Evolutionary conservation across 495 filamentous ascomycete species (phyloP).

Genomic region (Daldinia decipiens): DNA sequence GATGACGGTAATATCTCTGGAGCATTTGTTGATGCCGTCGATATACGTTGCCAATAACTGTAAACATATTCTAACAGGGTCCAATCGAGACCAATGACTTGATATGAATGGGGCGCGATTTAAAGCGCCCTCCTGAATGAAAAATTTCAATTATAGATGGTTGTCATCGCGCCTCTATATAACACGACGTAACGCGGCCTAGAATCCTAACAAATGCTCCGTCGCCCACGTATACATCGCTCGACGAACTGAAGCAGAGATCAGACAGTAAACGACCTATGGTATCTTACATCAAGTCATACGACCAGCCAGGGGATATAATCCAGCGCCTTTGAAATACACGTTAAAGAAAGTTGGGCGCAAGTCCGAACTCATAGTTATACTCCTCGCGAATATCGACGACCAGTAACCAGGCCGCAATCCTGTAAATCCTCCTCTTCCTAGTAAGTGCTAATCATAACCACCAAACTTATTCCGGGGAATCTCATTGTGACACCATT

Average conservation of each 20-base stretch:
- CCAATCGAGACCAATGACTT: no score
- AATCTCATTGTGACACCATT: not conserved
- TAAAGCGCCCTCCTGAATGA: not conserved
- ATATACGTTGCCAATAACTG: not conserved
- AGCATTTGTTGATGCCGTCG: not conserved
- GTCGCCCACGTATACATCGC: constrained; percentile 3
- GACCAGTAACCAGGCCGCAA: not conserved
- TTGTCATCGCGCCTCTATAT: not conserved
- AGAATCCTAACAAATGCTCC: not conserved
- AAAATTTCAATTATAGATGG: not conserved
- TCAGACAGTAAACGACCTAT: constrained; percentile 32
- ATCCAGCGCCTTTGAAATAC: constrained; percentile 32
- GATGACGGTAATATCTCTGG: not conserved
- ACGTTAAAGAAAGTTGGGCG: constrained; percentile 26
- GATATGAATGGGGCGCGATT: not conserved
- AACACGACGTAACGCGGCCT: not conserved
- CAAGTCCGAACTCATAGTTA: not conserved
- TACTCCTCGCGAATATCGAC: not conserved
- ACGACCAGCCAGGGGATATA: constrained; percentile 27
- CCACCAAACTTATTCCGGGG: not conserved
- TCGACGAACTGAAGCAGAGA: constrained; percentile 3
- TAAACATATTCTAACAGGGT: no score
- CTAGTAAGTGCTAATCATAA: not conserved
- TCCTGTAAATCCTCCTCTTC: not conserved
- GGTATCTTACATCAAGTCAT: constrained; percentile 40